Conservation (phyloP, 208 protist species). For the Trypanosoma vivax region DNA sequence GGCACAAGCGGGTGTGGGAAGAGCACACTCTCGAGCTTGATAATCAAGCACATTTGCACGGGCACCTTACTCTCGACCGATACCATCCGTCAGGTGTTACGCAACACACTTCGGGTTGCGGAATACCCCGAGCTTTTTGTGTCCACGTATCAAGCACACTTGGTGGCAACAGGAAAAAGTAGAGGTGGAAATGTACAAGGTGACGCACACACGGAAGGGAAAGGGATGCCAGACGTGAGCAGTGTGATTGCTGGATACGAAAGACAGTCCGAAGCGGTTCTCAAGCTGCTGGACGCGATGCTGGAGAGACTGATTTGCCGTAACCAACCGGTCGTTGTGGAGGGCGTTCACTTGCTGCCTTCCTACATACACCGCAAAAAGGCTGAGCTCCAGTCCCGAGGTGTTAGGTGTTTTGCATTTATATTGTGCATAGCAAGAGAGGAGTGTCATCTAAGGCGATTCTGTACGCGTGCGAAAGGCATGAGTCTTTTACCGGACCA, state of each 20-base stretch:
- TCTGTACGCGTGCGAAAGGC: slow-evolving; percentile 83
- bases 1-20: slow-evolving; percentile 92
- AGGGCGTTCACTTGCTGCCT: slow-evolving; percentile 56
- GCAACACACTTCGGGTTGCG: slow-evolving; percentile 22
- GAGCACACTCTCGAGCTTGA: slow-evolving; percentile 72
- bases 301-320: slow-evolving; percentile 25
- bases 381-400: slow-evolving; percentile 23
- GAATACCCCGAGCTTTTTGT: slow-evolving; percentile 44
- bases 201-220: neutral
- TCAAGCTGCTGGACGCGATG: slow-evolving; percentile 20
- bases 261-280: slow-evolving; percentile 21
- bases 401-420: slow-evolving; percentile 32
- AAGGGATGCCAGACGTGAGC: slow-evolving; percentile 5
- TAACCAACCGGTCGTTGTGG: slow-evolving; percentile 40
- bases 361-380: slow-evolving; percentile 29
- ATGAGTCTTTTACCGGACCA: slow-evolving; percentile 77
- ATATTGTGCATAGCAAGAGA: slow-evolving; percentile 84
- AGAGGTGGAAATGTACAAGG: too few species aligned
- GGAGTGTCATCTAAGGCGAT: slow-evolving; percentile 78
- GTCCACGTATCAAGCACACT: slow-evolving; percentile 63
- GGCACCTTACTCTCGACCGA: slow-evolving; percentile 88
- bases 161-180: neutral
- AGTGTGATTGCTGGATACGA: slow-evolving; percentile 25
- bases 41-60: slow-evolving; percentile 80
- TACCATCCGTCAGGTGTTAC: slow-evolving; percentile 83